Conservation (phyloP, 1,284 basidiomycete genomes). For the Melampsora abietis-canadensis region DNA sequence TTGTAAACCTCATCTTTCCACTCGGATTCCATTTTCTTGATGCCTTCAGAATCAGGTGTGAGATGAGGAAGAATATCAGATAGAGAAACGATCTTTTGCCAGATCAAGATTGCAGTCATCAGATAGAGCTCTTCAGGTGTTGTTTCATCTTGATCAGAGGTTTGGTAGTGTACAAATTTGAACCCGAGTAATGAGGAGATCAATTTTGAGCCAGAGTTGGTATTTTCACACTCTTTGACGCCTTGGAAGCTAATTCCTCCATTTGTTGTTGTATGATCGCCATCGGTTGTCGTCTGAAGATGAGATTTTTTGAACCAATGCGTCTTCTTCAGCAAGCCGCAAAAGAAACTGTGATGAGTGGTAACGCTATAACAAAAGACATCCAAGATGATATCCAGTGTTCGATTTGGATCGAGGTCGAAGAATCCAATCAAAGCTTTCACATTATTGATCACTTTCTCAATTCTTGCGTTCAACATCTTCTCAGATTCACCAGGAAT, state of each 20-base stretch:
- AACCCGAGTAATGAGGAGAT: constrained; percentile 90
- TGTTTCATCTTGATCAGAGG: constrained; percentile 58
- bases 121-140: constrained; percentile 74
- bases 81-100: constrained; percentile 77
- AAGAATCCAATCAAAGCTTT: constrained; percentile 86
- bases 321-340: constrained; percentile 76
- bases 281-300: constrained; percentile 30
- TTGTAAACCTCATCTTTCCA: constrained; percentile 33
- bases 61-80: constrained; percentile 85
- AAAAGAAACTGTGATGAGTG: constrained; percentile 86
- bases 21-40: constrained; percentile 45
- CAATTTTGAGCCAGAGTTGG: constrained; percentile 60
- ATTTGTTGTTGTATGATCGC: too few species aligned
- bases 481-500: constrained; percentile 52
- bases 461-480: constrained; percentile 64
- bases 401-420: constrained; percentile 89
- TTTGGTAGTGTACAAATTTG: constrained; percentile 87
- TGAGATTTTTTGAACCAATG: constrained; percentile 63
- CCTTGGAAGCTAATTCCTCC: background rate
- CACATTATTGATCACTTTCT: constrained; percentile 76
- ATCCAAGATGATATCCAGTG: constrained; percentile 88
- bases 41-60: constrained; percentile 50
- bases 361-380: constrained; percentile 76
- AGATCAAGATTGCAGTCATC: constrained; percentile 79
- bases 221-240: constrained; percentile 15